Evolutionary conservation across 2,329 filamentous ascomycete genomes (phyloP).

Genomic region (Fusarium austroafricanum): DNA sequence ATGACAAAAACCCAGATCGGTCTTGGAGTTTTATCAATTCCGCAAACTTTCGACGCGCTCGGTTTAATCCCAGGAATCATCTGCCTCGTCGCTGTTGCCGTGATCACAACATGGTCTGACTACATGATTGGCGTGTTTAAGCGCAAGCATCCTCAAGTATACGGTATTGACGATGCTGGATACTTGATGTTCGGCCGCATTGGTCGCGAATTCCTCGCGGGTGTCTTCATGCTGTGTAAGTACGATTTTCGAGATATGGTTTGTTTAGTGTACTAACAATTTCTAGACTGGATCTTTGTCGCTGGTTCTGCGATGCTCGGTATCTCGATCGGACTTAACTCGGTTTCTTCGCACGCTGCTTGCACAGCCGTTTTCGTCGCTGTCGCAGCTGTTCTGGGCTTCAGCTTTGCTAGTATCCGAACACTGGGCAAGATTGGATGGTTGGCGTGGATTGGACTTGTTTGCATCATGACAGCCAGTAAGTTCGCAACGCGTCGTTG

Average conservation of each 20-base stretch:
- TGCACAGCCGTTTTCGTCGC: slow-evolving; percentile 57
- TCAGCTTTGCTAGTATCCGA: slow-evolving; percentile 50
- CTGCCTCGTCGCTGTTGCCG: slow-evolving; percentile 53
- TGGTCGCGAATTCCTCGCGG: slow-evolving; percentile 57
- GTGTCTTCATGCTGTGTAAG: slow-evolving; percentile 52
- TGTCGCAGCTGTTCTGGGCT: slow-evolving; percentile 47
- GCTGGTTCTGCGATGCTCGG: slow-evolving; percentile 44
- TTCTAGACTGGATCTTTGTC: slow-evolving; percentile 30
- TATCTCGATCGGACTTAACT: slow-evolving; percentile 56
- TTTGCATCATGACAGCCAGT: slow-evolving; percentile 35
- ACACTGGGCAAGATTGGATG: slow-evolving; percentile 50
- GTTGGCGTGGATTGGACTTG: slow-evolving; percentile 48
- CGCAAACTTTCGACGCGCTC: slow-evolving; percentile 57
- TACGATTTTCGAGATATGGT: rapidly evolving
- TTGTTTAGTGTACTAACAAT: background rate
- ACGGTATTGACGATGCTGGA: slow-evolving; percentile 66
- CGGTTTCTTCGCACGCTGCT: slow-evolving; percentile 53
- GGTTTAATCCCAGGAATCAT: slow-evolving; percentile 62
- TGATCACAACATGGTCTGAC: slow-evolving; percentile 49
- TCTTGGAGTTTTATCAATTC: slow-evolving; percentile 61
- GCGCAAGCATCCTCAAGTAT: slow-evolving; percentile 60
- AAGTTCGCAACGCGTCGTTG: background rate
- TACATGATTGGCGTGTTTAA: slow-evolving; percentile 63
- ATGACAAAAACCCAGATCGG: slow-evolving; percentile 62
- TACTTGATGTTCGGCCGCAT: slow-evolving; percentile 59